A percentile compares a stretch with the other conserved stretches of the same genome.
phyloP scores from a whole-genome alignment of 1,284 basidiomycete species.

The Ceratobasidium sp. region DNA sequence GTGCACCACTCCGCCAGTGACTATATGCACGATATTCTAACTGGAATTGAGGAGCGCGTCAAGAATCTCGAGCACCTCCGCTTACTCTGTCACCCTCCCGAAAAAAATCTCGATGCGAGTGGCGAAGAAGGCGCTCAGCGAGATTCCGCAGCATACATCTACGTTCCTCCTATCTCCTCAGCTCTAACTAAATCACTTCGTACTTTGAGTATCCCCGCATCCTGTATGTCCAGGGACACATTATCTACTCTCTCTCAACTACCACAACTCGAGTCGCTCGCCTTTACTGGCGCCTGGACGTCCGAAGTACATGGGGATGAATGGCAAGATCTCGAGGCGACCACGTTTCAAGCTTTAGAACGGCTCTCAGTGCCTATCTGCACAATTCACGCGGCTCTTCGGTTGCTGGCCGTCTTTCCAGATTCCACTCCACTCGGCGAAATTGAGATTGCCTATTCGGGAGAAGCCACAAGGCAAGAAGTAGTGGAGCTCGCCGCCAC shows the following conservation, averaged over 20 bases:
- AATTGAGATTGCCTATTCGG: neutral
- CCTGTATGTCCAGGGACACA: slow-evolving; percentile 28
- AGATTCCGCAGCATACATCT: slow-evolving; percentile 18
- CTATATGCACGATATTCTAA: slow-evolving; percentile 21
- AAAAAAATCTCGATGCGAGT: neutral
- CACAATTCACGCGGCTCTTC: neutral
- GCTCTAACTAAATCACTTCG: slow-evolving; percentile 1
- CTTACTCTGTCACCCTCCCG: slow-evolving; percentile 7
- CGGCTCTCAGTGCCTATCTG: neutral
- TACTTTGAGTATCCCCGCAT: slow-evolving; percentile 1
- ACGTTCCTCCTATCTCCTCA: slow-evolving; percentile 15
- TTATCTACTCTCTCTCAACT: slow-evolving; percentile 5
- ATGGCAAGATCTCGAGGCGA: slow-evolving; percentile 2
- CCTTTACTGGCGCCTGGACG: slow-evolving; percentile 8
- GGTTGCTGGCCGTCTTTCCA: neutral
- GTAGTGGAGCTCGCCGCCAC: slow-evolving; percentile 5
- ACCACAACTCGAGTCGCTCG: slow-evolving; percentile 7
- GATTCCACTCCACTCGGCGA: neutral
- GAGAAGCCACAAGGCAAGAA: neutral
- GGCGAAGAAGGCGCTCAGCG: neutral
- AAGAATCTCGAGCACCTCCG: slow-evolving; percentile 3
- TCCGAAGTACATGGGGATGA: slow-evolving; percentile 23
- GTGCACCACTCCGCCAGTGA: slow-evolving; percentile 21
- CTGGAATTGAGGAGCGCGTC: neutral
- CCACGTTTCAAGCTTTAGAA: slow-evolving; percentile 1